Conservation (phyloP, 2,329 filamentous ascomycete species). For the Alternaria sp. region DNA sequence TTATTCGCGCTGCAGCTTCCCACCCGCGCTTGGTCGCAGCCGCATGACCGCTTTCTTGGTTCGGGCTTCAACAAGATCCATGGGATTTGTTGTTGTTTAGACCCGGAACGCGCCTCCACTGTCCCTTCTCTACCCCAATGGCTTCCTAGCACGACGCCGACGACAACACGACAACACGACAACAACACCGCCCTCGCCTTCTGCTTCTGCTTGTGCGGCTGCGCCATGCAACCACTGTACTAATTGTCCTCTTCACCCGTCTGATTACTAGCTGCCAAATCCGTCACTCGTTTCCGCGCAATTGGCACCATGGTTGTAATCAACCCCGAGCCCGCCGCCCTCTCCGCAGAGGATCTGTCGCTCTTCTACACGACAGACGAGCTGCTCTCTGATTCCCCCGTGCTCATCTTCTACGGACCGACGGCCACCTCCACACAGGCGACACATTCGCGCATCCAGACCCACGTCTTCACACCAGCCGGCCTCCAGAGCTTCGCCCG, state of each 20-base stretch:
- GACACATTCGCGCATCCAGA: slow-evolving; percentile 92
- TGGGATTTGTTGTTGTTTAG: slow-evolving; percentile 15
- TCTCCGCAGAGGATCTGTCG: slow-evolving; percentile 81
- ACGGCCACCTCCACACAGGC: slow-evolving; percentile 88
- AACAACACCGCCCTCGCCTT: slow-evolving; percentile 9
- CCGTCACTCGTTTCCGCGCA: slow-evolving; percentile 45
- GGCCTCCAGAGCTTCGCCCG: slow-evolving; percentile 90
- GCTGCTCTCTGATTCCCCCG: slow-evolving; percentile 78
- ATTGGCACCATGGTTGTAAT: slow-evolving; percentile 78
- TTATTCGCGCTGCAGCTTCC: slow-evolving; percentile 36
- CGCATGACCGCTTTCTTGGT: slow-evolving; percentile 34
- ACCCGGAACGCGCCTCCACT: slow-evolving; percentile 21
- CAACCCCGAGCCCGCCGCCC: slow-evolving; percentile 75
- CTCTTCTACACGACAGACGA: slow-evolving; percentile 92
- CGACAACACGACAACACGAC: slow-evolving; percentile 18
- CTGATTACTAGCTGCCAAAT: slow-evolving; percentile 17
- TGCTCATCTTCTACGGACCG: slow-evolving; percentile 91
- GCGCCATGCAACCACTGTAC: slow-evolving; percentile 35
- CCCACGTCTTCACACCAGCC: slow-evolving; percentile 89
- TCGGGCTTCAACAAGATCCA: slow-evolving; percentile 18
- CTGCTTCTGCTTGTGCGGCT: slow-evolving; percentile 18
- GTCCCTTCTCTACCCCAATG: slow-evolving; percentile 12
- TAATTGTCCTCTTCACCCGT: slow-evolving; percentile 15
- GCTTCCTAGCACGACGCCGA: slow-evolving; percentile 10
- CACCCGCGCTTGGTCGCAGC: slow-evolving; percentile 37